These are phyloP conservation scores for Pseudozyma flocculosa DNA, from an alignment of 1,284 basidiomycete species.

Conservation along the genomic window DNA sequence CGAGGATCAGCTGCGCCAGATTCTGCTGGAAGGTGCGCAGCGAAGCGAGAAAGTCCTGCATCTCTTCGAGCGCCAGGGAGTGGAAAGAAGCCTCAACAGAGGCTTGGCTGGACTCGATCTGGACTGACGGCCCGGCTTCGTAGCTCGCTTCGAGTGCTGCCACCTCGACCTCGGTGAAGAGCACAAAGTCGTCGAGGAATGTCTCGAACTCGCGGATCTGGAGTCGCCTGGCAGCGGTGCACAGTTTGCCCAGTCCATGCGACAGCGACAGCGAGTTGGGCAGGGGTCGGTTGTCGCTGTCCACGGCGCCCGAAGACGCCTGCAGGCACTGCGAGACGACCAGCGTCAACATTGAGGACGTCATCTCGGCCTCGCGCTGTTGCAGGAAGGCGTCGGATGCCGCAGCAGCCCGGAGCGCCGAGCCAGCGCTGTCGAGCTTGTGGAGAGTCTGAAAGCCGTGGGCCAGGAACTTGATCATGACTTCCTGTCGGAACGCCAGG, in stretches of 20 bases:
- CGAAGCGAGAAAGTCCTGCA: slow-evolving; percentile 13
- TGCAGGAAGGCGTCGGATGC: slow-evolving; percentile 2
- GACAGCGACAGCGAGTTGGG: slow-evolving; percentile 16
- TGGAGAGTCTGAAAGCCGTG: slow-evolving; percentile 20
- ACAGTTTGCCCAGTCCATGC: slow-evolving; percentile 15
- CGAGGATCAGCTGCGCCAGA: slow-evolving; percentile 16
- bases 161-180: slow-evolving; percentile 22
- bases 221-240: slow-evolving; percentile 24
- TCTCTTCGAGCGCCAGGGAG: background rate
- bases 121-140: background rate
- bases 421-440: slow-evolving; percentile 19
- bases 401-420: slow-evolving; percentile 3
- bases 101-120: slow-evolving; percentile 7
- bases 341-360: slow-evolving; percentile 21
- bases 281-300: slow-evolving; percentile 3
- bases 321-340: slow-evolving; percentile 31
- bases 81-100: too few species aligned
- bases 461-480: slow-evolving; percentile 20
- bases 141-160: too few species aligned
- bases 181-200: slow-evolving; percentile 29
- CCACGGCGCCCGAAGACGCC: slow-evolving; percentile 15
- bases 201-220: slow-evolving; percentile 29
- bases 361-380: slow-evolving; percentile 21
- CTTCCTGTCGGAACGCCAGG: slow-evolving; percentile 23
- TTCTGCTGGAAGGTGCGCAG: slow-evolving; percentile 31